Base-by-base conservation (phyloP, 2,329 filamentous ascomycete genomes). In the Xylariales sp. region DNA sequence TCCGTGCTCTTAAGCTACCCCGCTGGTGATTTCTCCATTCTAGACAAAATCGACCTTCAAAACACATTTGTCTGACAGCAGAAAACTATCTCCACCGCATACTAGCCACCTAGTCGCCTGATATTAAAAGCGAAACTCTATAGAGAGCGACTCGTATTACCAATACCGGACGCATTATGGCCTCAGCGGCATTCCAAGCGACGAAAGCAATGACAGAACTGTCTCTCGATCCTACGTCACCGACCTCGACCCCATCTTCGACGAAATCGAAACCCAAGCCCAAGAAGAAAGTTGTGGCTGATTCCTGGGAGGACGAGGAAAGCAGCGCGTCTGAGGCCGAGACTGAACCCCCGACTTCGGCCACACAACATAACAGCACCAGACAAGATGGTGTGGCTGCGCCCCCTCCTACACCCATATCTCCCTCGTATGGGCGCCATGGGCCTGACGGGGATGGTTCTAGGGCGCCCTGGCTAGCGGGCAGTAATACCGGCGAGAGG, bases 241-340 rank as follows among this genome's bases (percentile, higher is more conserved):
- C 65, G 23, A 41, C 55, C n/a, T 41, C 65, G 4, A 46, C 53
- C 23, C 23, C 58, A 3, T 59, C 66, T n/a, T 50, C 61, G 23
- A 46, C 62, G 16, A 73, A 74, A 34, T 3, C 68, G 45, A 75
- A 74, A 48, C 49, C 72, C 16, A 77, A 77, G 63, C 48, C 72
- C n/a, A 81, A 81, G 65, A 83, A 82, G 70, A 73, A 79, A 62
- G 71, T 68, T n/a, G 82, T 91, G 23, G 87, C 85, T 61, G 92
- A 94, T 71, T 93, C 90, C 50, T 94, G 92, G 92, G 91, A 94
- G 80, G 91, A 96, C 74, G 92, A 92, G 64, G 84, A 86, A 39
- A 84, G 81, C 18, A 80, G 83, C 6, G 80, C 80, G 16, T 81
- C 83, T 12, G 83, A 83, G 64, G 75, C 77, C 23, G 73, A 75